Evolutionary conservation across 1,284 basidiomycete species (phyloP), one percentile per base, ranked within the genome.

Genomic region (Psilocybe mexicana): DNA sequence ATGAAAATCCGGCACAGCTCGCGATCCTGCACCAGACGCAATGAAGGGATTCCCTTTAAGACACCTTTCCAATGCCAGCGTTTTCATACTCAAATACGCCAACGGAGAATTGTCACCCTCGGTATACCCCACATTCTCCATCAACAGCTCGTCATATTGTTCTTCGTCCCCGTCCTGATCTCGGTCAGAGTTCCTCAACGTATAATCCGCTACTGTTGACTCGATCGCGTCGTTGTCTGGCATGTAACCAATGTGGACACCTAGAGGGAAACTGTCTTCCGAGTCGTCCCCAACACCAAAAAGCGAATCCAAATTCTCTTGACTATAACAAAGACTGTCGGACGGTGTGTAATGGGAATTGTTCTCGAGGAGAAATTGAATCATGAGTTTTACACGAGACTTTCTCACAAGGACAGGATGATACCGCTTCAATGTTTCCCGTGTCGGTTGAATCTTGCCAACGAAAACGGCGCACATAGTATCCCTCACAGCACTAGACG

Each of bases 61-160:
- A 47, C 58, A 60, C 28, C 55, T 36, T 14, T 54, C 36, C 7
- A 62, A 8, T 12, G 61, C 61, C 14, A 43, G 12, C 1, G 28
- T 33, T 36, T 59, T 62, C 61, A 62, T 62, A 6, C 40, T 24
- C 3, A 43, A 12, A 24, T 59, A 60, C 11, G 28, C 40, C 2
- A 26, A 2, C 3, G 61, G 52, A 2, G 55, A 57, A 3, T 59
- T 12, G 25, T 62, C 61, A 1, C 55, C 52, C 2, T 59, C 42
- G 0, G 61, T 62, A 30, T 57, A 62, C 3, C 58, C 54, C 7
- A 60, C 61, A 35, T 62, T 62, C 26, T 62, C 61, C 58, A 62
- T 59, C 5, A 62, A 14, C 0, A 62, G 30, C 2, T 50, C 55
- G 5, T 57, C 52, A 3, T 1, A 12, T 7, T 42, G 35, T 23